Conservation (phyloP, 2,329 filamentous ascomycete species). For the Coccinonectria pachysandricola region DNA sequence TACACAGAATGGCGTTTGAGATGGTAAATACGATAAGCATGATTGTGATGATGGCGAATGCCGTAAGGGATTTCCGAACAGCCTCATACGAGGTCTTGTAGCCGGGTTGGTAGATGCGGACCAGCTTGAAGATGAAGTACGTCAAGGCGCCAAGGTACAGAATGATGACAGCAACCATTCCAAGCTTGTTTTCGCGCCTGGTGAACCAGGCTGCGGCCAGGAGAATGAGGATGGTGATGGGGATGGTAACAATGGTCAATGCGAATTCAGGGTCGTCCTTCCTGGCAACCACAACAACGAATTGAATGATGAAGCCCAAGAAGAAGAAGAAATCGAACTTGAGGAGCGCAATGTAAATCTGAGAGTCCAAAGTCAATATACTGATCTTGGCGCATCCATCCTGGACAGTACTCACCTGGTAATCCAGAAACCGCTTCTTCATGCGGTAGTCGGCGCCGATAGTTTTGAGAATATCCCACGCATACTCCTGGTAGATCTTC, state of each 20-base stretch:
- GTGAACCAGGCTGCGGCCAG: constrained; percentile 78
- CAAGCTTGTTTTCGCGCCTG: constrained; percentile 66
- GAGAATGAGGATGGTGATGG: constrained; percentile 82
- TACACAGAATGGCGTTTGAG: constrained; percentile 75
- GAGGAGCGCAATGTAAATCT: constrained; percentile 95
- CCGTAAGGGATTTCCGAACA: constrained; percentile 76
- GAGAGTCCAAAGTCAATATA: not conserved
- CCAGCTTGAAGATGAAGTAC: constrained; percentile 97
- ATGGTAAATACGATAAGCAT: constrained; percentile 84
- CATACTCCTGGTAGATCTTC: constrained; percentile 97
- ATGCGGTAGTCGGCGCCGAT: constrained; percentile 95
- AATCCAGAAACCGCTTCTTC: constrained; percentile 93
- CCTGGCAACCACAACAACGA: constrained; percentile 78
- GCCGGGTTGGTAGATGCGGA: constrained; percentile 75
- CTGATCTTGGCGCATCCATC: not conserved
- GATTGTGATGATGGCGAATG: constrained; percentile 90
- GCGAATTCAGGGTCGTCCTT: constrained; percentile 65
- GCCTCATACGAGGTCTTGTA: constrained; percentile 57
- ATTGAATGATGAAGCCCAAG: constrained; percentile 95
- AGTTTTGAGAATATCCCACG: constrained; percentile 98
- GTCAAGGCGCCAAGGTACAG: constrained; percentile 82
- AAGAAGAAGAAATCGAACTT: constrained; percentile 99
- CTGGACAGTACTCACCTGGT: constrained; percentile 56
- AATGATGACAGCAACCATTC: constrained; percentile 69
- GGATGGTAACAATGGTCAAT: constrained; percentile 80